Evolutionary conservation across 352 stramenopile genomes (phyloP).

Genomic region (Pythium myriotylum): DNA sequence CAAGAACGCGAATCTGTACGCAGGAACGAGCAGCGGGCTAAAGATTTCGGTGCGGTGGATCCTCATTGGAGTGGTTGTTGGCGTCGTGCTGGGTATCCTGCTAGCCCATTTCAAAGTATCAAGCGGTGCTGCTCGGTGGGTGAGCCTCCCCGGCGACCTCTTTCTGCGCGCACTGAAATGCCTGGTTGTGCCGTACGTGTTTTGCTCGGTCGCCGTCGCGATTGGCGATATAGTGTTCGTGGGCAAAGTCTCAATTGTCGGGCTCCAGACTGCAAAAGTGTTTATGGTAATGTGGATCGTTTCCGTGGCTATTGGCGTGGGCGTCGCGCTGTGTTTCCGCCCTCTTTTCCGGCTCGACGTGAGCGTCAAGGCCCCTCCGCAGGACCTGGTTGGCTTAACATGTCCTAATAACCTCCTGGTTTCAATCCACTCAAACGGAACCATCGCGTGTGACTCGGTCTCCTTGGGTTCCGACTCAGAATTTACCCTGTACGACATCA

Average conservation of each 20-base stretch:
- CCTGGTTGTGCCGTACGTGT: slow-evolving; percentile 76
- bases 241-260: slow-evolving; percentile 67
- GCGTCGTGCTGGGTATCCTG: slow-evolving; percentile 50
- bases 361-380: background rate
- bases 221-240: slow-evolving; percentile 75
- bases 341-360: slow-evolving; percentile 44
- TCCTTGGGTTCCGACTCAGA: slow-evolving; percentile 16
- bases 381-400: slow-evolving; percentile 45
- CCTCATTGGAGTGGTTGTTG: slow-evolving; percentile 49
- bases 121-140: slow-evolving; percentile 44
- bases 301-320: slow-evolving; percentile 47
- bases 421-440: slow-evolving; percentile 10
- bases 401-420: slow-evolving; percentile 48
- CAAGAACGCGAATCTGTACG: slow-evolving; percentile 8
- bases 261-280: slow-evolving; percentile 60
- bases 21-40: slow-evolving; percentile 35
- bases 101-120: slow-evolving; percentile 46
- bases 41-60: slow-evolving; percentile 53
- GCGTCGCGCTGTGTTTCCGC: slow-evolving; percentile 54
- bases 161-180: slow-evolving; percentile 73
- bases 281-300: slow-evolving; percentile 56
- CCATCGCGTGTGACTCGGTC: background rate
- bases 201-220: slow-evolving; percentile 76
- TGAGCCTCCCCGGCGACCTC: slow-evolving; percentile 66
- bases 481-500: slow-evolving; percentile 50